Evolutionary conservation across 2,329 filamentous ascomycete genomes (phyloP), one percentile per base, ranked within the genome.

Genomic region (Cordyceps cicadae): DNA sequence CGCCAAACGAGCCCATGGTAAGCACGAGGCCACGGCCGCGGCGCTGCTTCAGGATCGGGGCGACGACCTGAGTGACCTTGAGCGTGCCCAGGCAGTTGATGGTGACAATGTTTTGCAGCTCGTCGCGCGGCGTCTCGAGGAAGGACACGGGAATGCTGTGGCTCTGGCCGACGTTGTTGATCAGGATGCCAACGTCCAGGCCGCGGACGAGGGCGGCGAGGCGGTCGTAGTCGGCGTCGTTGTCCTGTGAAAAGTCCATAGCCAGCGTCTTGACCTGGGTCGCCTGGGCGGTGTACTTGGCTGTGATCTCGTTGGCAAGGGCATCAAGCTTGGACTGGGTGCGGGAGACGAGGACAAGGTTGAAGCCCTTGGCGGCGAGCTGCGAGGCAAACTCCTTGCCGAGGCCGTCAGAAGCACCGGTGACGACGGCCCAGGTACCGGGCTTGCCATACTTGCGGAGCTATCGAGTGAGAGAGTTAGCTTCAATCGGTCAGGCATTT

Each of bases 141-240:
- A 99, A 99, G 0, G 92, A 83, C 0, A 96, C 91, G 2, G 94
- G 94, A 60, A 97, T 96, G 74, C 82, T 88, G 79, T 99, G 94
- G 75, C 89, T 95, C 74, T 92, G 87, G 65, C 94, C 94, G 59
- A 99, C 94, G 69, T 99, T 99, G 82, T 99, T 99, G 80, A 99
- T 82, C 64, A 99, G 78, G 63, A 99, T 88, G 50, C 87, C 87
- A 29, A 99, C 78, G 66, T 97, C 92, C 45, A 96, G 83, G 8
- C 82, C 87, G 21, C 84, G 75, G 55, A 96, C 77, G 26, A 90
- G 74, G 64, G 83, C 77, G 66, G 85, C 83, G 54, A 99, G 80
- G 52, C 82, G 81, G 60, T 85, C 82, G 77, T 94, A 97, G 76
- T 97, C 92, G 60, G 80, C 78, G 64, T 94, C 87, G 66, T 87